Conservation (phyloP, 352 stramenopile genomes). For the Phytopythium boreale region DNA sequence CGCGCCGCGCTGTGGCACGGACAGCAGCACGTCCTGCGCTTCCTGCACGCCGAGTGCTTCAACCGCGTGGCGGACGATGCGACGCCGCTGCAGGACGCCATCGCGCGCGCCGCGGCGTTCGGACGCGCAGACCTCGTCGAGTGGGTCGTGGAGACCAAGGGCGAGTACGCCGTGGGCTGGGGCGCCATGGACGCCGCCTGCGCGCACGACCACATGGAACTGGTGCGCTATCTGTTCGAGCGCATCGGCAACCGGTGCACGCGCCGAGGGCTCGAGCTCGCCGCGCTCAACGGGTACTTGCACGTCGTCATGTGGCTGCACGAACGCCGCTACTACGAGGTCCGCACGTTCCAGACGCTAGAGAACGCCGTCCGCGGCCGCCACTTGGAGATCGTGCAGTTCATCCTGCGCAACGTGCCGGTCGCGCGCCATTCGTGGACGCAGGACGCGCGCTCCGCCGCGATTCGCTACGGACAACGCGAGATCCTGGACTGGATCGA, state of each 20-base stretch:
- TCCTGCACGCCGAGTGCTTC: constrained; percentile 28
- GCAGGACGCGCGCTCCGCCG: constrained; percentile 25
- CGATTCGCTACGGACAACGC: constrained; percentile 19
- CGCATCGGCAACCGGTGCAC: constrained; percentile 39
- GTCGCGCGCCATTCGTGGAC: constrained; percentile 34
- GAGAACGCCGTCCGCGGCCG: constrained; percentile 40
- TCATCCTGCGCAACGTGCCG: constrained; percentile 32
- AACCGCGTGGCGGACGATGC: constrained; percentile 21
- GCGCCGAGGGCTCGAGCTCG: constrained; percentile 24
- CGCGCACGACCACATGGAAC: constrained; percentile 34
- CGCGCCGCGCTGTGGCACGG: constrained; percentile 33
- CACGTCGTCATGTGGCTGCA: constrained; percentile 35
- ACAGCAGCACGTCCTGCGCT: constrained; percentile 28
- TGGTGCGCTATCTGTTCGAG: constrained; percentile 32
- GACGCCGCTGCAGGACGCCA: constrained; percentile 32
- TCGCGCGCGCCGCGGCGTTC: constrained; percentile 26
- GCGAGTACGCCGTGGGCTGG: constrained; percentile 36
- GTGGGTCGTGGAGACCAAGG: constrained; percentile 40
- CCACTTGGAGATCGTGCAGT: constrained; percentile 36
- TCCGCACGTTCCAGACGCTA: constrained; percentile 28
- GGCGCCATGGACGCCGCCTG: constrained; percentile 33
- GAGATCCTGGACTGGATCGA: constrained; percentile 37
- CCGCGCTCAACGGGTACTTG: constrained; percentile 28
- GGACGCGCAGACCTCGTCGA: constrained; percentile 15
- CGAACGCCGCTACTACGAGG: constrained; percentile 24